phyloP scores from a whole-genome alignment of 768 basidiomycete genomes.

The Artomyces pyxidatus region DNA sequence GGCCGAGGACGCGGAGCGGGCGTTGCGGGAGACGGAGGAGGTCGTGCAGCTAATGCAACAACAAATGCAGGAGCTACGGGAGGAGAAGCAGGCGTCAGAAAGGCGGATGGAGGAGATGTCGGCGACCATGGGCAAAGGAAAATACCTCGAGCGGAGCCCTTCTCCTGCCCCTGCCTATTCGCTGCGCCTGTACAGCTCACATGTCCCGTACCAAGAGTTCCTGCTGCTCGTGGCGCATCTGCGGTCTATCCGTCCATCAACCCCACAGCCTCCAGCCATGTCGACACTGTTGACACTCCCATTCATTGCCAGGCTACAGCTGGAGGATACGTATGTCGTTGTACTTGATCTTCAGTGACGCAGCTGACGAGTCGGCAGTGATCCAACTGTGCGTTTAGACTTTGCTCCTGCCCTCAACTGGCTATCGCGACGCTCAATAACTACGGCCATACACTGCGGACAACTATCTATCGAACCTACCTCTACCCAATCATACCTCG shows the following conservation, averaged over 20 bases:
- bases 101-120: constrained; percentile 41
- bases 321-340: constrained; percentile 79
- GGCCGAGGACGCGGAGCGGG: constrained; percentile 66
- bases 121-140: constrained; percentile 55
- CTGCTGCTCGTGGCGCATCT: constrained; percentile 69
- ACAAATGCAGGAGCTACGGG: constrained; percentile 70
- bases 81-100: constrained; percentile 59
- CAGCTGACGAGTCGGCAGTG: constrained; percentile 39
- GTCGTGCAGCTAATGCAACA: constrained; percentile 77
- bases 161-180: constrained; percentile 18
- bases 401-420: constrained; percentile 91
- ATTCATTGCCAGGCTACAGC: constrained; percentile 64
- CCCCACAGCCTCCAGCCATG: constrained; percentile 56
- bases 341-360: constrained; percentile 7
- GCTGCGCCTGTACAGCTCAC: constrained; percentile 51
- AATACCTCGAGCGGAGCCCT: constrained; percentile 45
- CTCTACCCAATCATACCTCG: constrained; percentile 48
- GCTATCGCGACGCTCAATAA: constrained; percentile 81
- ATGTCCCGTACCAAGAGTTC: constrained; percentile 77
- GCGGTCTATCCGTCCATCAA: constrained; percentile 56
- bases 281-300: constrained; percentile 69
- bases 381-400: constrained; percentile 88
- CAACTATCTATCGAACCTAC: constrained; percentile 88
- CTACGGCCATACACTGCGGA: constrained; percentile 77
- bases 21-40: constrained; percentile 78